Base-by-base conservation (phyloP, 768 basidiomycete species). In the Boletellus ananiceps region DNA sequence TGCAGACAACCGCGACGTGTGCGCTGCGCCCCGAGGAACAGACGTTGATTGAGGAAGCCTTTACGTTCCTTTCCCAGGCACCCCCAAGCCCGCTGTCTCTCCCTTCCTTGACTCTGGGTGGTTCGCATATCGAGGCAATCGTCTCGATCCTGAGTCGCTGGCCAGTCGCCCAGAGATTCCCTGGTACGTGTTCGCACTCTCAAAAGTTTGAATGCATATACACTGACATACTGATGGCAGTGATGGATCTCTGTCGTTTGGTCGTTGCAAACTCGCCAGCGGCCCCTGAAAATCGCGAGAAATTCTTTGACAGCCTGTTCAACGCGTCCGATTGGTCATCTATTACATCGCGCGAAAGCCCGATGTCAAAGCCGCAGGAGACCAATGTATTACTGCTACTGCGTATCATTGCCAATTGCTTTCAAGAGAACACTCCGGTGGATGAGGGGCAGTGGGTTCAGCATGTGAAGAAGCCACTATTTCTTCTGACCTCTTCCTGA, bases 171-270 rank as follows among this genome's bases (percentile, higher is more conserved):
- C 80, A 83, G 53, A 77, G 83, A 21, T 91, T 88, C 65, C 89
- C 89, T 43, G 76, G 86, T 85, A 65, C 25, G 70, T 59, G 6
- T 7, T 35, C 16, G 15, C 21, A 27, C 32, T n/a, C 25, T 2
- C 33, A 35, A 43, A 12, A 38, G 27, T 18, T 27, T 38, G 38
- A 39, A 39, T 31, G 15, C 12, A 19, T 50, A 41, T 34, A 25
- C 11, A 44, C 44, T 49, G 47, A 44, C 34, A 12, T 41, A 13
- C 34, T 14, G 12, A 40, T 47, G 33, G 11, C 55, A 92, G 91
- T 94, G 12, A 81, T 98, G 60, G 95, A 98, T 61, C 77, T 97
- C 12, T 75, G 81, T 44, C 83, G 96, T 35, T 73, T 95, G 34
- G 65, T 95, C 14, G 72, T 82, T 16, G 87, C 80, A 0, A 73